These are phyloP conservation scores for Pulveroboletus sp. DNA, from an alignment of 768 basidiomycete genomes.

Conservation along the genomic window DNA sequence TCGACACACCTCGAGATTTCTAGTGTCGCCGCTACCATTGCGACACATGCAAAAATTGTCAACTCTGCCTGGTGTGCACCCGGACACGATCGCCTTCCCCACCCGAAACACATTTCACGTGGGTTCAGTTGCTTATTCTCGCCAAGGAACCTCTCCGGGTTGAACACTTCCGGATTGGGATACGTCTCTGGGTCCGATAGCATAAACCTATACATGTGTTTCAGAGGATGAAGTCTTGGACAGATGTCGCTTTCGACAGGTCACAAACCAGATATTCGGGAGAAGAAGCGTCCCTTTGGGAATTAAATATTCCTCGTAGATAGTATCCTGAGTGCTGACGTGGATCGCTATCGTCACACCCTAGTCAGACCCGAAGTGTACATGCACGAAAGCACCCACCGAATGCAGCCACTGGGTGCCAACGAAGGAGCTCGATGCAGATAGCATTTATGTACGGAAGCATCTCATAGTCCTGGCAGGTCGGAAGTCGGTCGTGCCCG, in stretches of 20 bases:
- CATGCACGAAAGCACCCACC: not conserved
- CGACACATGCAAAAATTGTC: conserved; percentile 1
- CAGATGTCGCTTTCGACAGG: not conserved
- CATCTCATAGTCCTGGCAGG: too few species aligned
- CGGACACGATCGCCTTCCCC: conserved; percentile 5
- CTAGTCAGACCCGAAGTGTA: not conserved
- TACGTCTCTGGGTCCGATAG: not conserved
- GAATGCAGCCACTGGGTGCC: not conserved
- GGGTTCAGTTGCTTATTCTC: not conserved
- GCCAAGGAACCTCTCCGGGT: conserved; percentile 13
- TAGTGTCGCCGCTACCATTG: conserved; percentile 7
- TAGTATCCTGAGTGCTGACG: not conserved
- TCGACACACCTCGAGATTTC: conserved; percentile 4
- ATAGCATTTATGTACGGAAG: too few species aligned
- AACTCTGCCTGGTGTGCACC: conserved; percentile 6
- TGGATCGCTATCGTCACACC: not conserved
- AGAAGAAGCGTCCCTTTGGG: conserved; percentile 11
- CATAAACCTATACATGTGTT: not conserved
- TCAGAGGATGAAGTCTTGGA: not conserved
- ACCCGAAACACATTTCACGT: too few species aligned
- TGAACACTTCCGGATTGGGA: conserved; percentile 9
- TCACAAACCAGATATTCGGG: conserved; percentile 11
- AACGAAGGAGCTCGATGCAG: not conserved
- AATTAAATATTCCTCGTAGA: conserved; percentile 16
- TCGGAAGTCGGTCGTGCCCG: too few species aligned